Evolutionary conservation across 2,329 filamentous ascomycete species (phyloP).

Genomic region (Graphium sp.): DNA sequence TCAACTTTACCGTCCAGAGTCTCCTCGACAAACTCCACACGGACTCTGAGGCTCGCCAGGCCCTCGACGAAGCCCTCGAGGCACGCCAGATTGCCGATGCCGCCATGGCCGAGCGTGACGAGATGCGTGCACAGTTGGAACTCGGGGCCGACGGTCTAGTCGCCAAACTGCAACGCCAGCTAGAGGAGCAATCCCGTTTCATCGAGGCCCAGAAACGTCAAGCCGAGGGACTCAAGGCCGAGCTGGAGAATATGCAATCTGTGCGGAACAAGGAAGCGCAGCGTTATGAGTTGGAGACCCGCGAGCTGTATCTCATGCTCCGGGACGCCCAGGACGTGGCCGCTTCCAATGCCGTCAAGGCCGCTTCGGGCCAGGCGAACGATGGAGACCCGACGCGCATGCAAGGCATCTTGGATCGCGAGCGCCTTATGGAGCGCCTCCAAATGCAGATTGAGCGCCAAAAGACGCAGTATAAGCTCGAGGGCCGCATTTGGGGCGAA

Average conservation of each 20-base stretch:
- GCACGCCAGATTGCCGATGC: conserved; percentile 86
- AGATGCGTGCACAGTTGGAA: conserved; percentile 77
- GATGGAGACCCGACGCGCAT: conserved; percentile 58
- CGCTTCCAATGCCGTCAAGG: conserved; percentile 59
- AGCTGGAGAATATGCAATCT: conserved; percentile 73
- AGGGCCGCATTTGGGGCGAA: conserved; percentile 81
- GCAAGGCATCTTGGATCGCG: conserved; percentile 85
- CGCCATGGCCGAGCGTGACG: conserved; percentile 89
- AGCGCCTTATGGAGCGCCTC: conserved; percentile 80
- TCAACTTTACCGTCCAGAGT: conserved; percentile 94
- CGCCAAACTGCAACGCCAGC: conserved; percentile 77
- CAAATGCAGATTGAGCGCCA: conserved; percentile 93
- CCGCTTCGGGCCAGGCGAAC: conserved; percentile 18
- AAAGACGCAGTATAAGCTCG: conserved; percentile 94
- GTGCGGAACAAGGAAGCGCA: conserved; percentile 81
- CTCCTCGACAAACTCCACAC: conserved; percentile 92
- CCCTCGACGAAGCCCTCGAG: conserved; percentile 80
- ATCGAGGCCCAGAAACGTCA: conserved; percentile 81
- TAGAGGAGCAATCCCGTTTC: conserved; percentile 83
- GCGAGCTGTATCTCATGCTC: conserved; percentile 96
- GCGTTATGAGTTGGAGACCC: conserved; percentile 85
- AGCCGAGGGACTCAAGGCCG: conserved; percentile 73
- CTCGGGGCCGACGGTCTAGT: conserved; percentile 88
- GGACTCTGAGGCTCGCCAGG: conserved; percentile 84
- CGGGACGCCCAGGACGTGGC: conserved; percentile 93